Evolutionary conservation across 495 filamentous ascomycete species (phyloP).

Genomic region (Achaetomiella virescens): DNA sequence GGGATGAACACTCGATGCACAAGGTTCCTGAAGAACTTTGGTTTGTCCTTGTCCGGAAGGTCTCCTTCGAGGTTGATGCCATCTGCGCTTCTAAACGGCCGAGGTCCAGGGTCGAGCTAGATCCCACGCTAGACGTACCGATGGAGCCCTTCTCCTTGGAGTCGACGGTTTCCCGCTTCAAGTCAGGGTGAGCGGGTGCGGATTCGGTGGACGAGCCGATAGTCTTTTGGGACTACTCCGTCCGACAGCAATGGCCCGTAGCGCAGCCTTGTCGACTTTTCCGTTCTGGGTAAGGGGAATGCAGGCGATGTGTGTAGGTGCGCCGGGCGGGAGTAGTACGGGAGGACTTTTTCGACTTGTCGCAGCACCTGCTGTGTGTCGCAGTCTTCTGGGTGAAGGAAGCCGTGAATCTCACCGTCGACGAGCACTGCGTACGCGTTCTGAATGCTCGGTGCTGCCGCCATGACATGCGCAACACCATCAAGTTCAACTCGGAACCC

Average conservation of each 20-base stretch:
- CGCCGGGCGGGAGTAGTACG: constrained; percentile 34
- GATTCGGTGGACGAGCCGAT: not conserved
- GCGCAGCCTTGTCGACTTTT: constrained; percentile 33
- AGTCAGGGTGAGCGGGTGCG: not conserved
- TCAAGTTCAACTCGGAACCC: constrained; percentile 38
- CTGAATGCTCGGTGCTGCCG: constrained; percentile 20
- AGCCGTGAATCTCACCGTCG: constrained; percentile 28
- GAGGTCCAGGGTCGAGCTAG: not conserved
- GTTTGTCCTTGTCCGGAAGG: not conserved
- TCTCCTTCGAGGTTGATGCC: not conserved
- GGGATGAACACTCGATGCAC: not conserved
- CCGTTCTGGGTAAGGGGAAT: constrained; percentile 34
- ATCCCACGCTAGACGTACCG: not conserved
- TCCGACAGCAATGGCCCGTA: constrained; percentile 10
- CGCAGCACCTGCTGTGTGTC: constrained; percentile 3
- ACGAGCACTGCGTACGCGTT: constrained; percentile 32
- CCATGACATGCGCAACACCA: constrained; percentile 30
- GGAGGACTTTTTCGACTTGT: constrained; percentile 18
- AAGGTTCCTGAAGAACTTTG: not conserved
- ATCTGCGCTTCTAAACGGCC: constrained; percentile 5
- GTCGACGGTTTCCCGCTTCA: not conserved
- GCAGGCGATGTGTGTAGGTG: not conserved
- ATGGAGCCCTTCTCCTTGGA: not conserved
- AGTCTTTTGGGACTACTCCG: not conserved
- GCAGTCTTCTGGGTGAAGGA: constrained; percentile 14